Percentiles rank a stretch among this genome's conserved stretches.
Evolutionary conservation across 495 filamentous ascomycete species (phyloP).

Genomic region (Talaromyces nanjingensis): DNA sequence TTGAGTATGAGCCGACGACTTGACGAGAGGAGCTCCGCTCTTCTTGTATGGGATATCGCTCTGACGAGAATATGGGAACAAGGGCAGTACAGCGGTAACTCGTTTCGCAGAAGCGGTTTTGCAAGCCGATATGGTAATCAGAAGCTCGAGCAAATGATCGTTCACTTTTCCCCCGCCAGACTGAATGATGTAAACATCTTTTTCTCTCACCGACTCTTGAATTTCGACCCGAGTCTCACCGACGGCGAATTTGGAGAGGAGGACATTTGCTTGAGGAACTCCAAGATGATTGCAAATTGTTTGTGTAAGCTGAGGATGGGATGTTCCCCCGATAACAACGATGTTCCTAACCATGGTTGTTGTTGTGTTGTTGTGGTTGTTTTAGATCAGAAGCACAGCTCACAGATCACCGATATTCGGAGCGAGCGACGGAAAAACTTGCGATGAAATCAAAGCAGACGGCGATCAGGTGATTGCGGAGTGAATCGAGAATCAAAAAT

Average conservation of each 20-base stretch:
- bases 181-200: constrained; percentile 97
- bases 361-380: constrained; percentile 9
- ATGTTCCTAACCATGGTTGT: constrained; percentile 85
- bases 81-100: constrained; percentile 87
- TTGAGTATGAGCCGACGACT: constrained; percentile 52
- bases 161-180: constrained; percentile 86
- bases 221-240: constrained; percentile 96
- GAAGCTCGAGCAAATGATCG: constrained; percentile 89
- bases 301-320: constrained; percentile 80
- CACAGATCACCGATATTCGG: neutral
- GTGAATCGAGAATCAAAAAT: neutral
- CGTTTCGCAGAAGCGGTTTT: constrained; percentile 89
- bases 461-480: neutral
- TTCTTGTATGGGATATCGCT: constrained; percentile 96
- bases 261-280: constrained; percentile 71
- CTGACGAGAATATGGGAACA: constrained; percentile 95
- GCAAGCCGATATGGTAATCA: constrained; percentile 95
- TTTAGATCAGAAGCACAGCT: neutral
- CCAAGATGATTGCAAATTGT: constrained; percentile 81
- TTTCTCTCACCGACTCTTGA: constrained; percentile 88
- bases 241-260: constrained; percentile 84
- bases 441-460: neutral
- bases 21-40: constrained; percentile 76
- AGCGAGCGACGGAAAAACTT: neutral
- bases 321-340: constrained; percentile 86